A percentile compares a stretch with the other conserved stretches of the same genome.
These are phyloP conservation scores for Aspergillus sp. DNA, from an alignment of 2,329 filamentous ascomycete genomes.

Conservation along the genomic window DNA sequence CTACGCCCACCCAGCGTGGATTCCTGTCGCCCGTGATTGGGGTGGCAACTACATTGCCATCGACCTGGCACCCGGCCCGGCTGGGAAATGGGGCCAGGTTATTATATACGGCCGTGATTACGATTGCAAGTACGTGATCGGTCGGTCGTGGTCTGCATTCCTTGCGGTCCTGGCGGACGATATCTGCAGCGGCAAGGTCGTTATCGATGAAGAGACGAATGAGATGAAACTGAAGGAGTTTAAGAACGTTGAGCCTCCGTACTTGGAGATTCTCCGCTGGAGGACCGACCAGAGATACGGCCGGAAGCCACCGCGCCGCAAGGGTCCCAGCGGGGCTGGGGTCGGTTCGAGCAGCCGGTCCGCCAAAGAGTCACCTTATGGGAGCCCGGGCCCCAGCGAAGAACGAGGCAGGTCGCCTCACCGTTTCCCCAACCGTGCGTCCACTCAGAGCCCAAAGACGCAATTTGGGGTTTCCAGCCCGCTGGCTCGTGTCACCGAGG, in stretches of 20 bases:
- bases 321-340: conserved; percentile 40
- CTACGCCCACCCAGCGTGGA: conserved; percentile 91
- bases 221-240: conserved; percentile 92
- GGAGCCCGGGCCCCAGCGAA: conserved; percentile 37
- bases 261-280: conserved; percentile 92
- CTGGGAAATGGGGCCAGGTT: conserved; percentile 89
- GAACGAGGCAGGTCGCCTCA: conserved; percentile 42
- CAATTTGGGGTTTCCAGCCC: conserved; percentile 36
- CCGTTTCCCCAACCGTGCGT: conserved; percentile 35
- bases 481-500: conserved; percentile 39
- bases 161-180: conserved; percentile 84
- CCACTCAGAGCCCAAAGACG: conserved; percentile 37
- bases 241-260: conserved; percentile 83
- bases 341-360: conserved; percentile 42
- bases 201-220: conserved; percentile 80
- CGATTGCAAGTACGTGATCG: conserved; percentile 95
- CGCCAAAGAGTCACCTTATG: conserved; percentile 46
- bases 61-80: conserved; percentile 81
- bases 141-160: conserved; percentile 83
- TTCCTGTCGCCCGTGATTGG: conserved; percentile 93
- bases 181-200: conserved; percentile 78
- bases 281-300: conserved; percentile 93
- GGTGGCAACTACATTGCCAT: conserved; percentile 95
- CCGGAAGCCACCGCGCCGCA: conserved; percentile 44
- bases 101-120: conserved; percentile 96